Percentiles rank a stretch among this genome's conserved stretches.
Conservation (phyloP, 148 eudicot species). For the Cornus suecica region DNA sequence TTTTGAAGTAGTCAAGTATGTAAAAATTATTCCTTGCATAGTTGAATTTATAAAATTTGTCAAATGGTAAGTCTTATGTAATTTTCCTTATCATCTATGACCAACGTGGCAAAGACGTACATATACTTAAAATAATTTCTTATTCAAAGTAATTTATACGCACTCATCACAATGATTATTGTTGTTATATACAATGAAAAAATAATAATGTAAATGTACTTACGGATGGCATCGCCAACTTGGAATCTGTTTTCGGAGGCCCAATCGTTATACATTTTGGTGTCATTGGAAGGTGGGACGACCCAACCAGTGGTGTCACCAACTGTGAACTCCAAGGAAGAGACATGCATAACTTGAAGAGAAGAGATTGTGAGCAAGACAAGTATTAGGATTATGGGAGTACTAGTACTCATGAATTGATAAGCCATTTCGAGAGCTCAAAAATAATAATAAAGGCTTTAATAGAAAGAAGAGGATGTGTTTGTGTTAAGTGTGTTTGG, state of each 20-base stretch:
- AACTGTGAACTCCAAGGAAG: slow-evolving; percentile 36
- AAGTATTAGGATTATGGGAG: background rate
- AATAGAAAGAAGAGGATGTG: background rate
- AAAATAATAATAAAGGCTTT: background rate
- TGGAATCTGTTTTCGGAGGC: slow-evolving; percentile 38
- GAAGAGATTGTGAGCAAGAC: slow-evolving; percentile 6
- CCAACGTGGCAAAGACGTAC: background rate
- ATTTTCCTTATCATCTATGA: too few species aligned
- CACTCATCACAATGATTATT: too few species aligned
- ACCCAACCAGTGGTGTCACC: slow-evolving; percentile 39
- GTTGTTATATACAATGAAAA: too few species aligned
- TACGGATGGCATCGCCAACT: slow-evolving; percentile 40
- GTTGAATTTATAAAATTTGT: too few species aligned
- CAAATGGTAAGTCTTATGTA: too few species aligned
- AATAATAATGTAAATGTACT: too few species aligned
- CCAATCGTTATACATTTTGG: slow-evolving; percentile 38
- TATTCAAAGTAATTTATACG: background rate
- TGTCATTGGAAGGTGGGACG: slow-evolving; percentile 37
- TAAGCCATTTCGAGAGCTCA: background rate
- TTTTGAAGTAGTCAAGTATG: too few species aligned
- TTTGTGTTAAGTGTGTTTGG: background rate
- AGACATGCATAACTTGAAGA: background rate
- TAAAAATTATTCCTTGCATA: too few species aligned
- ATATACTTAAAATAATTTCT: too few species aligned
- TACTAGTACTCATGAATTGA: background rate